Evolutionary conservation across 352 stramenopile species (phyloP).

Genomic region (Phytophthora sojae): DNA sequence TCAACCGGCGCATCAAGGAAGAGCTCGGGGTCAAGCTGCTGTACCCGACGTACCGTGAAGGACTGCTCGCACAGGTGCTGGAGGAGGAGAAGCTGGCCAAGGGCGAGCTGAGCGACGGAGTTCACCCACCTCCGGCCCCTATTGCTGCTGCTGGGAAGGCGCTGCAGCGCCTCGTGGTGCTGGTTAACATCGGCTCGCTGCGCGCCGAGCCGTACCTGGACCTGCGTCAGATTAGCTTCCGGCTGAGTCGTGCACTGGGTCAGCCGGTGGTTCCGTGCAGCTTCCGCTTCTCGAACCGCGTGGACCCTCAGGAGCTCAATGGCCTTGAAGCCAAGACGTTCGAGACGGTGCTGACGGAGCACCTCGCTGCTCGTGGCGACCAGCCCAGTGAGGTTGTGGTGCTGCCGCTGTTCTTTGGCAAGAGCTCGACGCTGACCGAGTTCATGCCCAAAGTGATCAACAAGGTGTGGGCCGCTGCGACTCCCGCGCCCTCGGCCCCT

Average conservation of each 20-base stretch:
- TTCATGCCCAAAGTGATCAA: constrained; percentile 69
- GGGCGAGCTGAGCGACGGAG: constrained; percentile 4
- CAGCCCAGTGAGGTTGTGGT: constrained; percentile 51
- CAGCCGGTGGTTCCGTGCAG: constrained; percentile 72
- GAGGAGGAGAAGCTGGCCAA: constrained; percentile 61
- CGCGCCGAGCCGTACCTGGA: constrained; percentile 74
- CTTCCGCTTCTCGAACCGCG: constrained; percentile 83
- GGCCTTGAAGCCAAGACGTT: constrained; percentile 70
- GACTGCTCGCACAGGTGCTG: constrained; percentile 77
- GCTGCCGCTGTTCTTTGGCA: constrained; percentile 86
- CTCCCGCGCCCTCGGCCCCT: constrained; percentile 11
- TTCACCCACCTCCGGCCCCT: constrained; percentile 6
- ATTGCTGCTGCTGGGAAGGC: neutral
- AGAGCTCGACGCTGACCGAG: constrained; percentile 77
- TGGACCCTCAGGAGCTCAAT: constrained; percentile 64
- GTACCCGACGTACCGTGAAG: constrained; percentile 87
- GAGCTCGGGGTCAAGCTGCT: constrained; percentile 76
- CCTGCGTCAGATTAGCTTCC: constrained; percentile 76
- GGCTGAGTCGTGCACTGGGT: constrained; percentile 62
- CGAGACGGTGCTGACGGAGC: constrained; percentile 63
- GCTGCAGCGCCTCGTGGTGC: constrained; percentile 47
- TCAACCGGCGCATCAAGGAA: constrained; percentile 75
- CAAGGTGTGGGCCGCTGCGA: constrained; percentile 47
- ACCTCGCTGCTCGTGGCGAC: constrained; percentile 39
- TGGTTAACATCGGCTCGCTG: constrained; percentile 84